phyloP scores from a whole-genome alignment of 169 alveolate species.

The Plasmodium gaboni region DNA sequence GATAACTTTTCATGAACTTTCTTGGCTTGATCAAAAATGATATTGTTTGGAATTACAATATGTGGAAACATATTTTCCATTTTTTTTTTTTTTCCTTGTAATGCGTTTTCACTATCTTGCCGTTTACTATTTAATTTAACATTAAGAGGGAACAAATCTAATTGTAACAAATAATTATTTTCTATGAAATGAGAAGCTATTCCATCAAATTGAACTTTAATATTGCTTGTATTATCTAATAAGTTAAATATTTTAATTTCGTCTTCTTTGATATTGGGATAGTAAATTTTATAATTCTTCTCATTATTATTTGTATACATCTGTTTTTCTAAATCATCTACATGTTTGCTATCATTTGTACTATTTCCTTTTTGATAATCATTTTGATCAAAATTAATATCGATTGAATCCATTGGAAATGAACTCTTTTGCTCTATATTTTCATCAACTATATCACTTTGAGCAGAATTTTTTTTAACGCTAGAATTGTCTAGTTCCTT shows the following conservation, averaged over 20 bases:
- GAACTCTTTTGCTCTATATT: background rate
- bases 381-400: background rate
- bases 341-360: background rate
- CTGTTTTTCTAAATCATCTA: background rate
- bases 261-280: conserved; percentile 26
- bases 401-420: background rate
- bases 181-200: conserved; percentile 67
- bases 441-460: background rate
- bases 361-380: background rate
- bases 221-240: conserved; percentile 28
- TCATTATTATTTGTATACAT: background rate
- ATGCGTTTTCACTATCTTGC: background rate
- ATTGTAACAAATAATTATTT: conserved; percentile 29
- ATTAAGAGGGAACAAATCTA: conserved; percentile 51
- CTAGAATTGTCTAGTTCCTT: background rate
- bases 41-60: conserved; percentile 36
- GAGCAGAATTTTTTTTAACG: background rate
- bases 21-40: conserved; percentile 59
- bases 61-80: conserved; percentile 27
- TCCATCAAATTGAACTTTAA: conserved; percentile 58
- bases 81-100: background rate
- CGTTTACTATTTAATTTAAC: conserved; percentile 6
- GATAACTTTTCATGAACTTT: conserved; percentile 55
- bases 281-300: background rate
- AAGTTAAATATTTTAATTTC: conserved; percentile 36